phyloP scores from a whole-genome alignment of 2,329 filamentous ascomycete genomes.

The Venturiaceae sp. region DNA sequence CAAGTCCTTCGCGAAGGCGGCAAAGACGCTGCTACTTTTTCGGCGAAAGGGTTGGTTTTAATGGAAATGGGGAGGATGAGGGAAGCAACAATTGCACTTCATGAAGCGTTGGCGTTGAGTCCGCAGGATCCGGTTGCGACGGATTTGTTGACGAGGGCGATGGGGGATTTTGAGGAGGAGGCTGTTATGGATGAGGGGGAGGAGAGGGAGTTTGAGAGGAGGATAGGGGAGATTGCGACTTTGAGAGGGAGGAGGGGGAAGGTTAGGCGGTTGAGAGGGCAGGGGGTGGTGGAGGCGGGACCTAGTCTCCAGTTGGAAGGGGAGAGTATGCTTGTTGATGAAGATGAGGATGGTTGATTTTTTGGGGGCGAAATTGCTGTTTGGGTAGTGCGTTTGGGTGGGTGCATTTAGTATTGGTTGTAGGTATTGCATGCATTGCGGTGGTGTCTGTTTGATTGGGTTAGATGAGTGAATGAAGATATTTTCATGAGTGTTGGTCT shows the following conservation, averaged over 20 bases:
- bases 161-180: conserved; percentile 31
- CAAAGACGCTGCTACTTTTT: conserved; percentile 69
- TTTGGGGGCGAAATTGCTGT: too few species aligned
- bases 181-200: conserved; percentile 7
- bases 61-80: conserved; percentile 66
- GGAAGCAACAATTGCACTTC: conserved; percentile 71
- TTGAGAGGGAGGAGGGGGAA: conserved; percentile 37
- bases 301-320: conserved; percentile 26
- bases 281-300: conserved; percentile 30
- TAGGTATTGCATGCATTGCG: too few species aligned
- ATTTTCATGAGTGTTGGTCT: too few species aligned
- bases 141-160: conserved; percentile 63
- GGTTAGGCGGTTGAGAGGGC: conserved; percentile 37
- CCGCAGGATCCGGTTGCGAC: conserved; percentile 76
- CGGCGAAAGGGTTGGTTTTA: conserved; percentile 73
- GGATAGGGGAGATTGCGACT: conserved; percentile 22
- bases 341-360: too few species aligned
- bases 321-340: conserved; percentile 47
- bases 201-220: conserved; percentile 32
- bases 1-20: conserved; percentile 75
- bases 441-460: too few species aligned
- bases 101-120: conserved; percentile 71
- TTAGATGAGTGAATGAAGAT: too few species aligned
- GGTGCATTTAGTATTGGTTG: too few species aligned
- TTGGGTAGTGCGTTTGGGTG: too few species aligned